These are phyloP conservation scores for Thinopyrum elongatum DNA, from an alignment of 176 grass and related monocot genomes.

Conservation along the genomic window DNA sequence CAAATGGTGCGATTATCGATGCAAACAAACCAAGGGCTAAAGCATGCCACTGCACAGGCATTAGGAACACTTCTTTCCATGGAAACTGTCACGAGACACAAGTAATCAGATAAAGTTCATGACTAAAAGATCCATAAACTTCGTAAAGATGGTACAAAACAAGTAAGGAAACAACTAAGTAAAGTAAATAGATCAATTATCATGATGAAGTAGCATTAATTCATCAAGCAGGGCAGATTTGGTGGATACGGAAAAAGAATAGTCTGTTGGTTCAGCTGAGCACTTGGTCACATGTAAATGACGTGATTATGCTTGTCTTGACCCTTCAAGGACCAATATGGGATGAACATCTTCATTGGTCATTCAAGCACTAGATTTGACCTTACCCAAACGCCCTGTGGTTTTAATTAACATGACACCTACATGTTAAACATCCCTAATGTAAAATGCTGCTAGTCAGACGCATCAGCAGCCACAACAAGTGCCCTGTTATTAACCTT, in stretches of 20 bases:
- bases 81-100: conserved; percentile 62
- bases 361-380: background rate
- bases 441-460: background rate
- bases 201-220: background rate
- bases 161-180: background rate
- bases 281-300: background rate
- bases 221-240: background rate
- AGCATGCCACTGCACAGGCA: conserved; percentile 97
- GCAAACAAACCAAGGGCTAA: conserved; percentile 93
- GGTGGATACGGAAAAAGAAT: background rate
- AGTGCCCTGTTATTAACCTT: background rate
- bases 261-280: background rate
- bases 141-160: background rate
- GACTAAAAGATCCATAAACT: conserved; percentile 8
- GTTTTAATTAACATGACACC: background rate
- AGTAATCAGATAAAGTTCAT: conserved; percentile 9
- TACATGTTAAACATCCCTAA: background rate
- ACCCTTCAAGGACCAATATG: background rate
- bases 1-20: conserved; percentile 99
- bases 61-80: conserved; percentile 78
- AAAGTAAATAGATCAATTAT: background rate
- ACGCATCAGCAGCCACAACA: background rate
- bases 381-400: background rate
- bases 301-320: background rate
- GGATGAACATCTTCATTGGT: background rate